These are phyloP conservation scores for Candida anutae DNA, from an alignment of 1,139 yeast species.

Conservation along the genomic window DNA sequence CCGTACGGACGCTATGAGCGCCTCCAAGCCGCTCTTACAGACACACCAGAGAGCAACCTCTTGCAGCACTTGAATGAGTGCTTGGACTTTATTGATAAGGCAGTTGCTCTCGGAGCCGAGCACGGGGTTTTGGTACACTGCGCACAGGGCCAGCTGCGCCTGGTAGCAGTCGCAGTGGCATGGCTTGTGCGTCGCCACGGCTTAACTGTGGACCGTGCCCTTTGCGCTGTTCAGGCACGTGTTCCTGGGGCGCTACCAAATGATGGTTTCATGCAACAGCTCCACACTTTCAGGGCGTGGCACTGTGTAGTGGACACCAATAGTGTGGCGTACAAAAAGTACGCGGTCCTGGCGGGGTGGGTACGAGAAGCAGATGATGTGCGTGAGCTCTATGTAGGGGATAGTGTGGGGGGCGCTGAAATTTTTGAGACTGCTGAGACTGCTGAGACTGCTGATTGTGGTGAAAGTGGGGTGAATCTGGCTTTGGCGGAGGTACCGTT, in stretches of 20 bases:
- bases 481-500: too few relatives aligned
- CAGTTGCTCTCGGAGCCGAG: conserved; percentile 30
- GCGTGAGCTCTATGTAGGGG: conserved; percentile 15
- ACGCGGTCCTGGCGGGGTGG: too few relatives aligned
- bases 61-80: conserved; percentile 52
- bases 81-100: conserved; percentile 59
- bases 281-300: conserved; percentile 46
- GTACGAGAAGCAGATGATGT: too few relatives aligned
- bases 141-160: conserved; percentile 84
- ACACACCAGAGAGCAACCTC: conserved; percentile 54
- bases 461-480: background rate
- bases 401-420: conserved; percentile 22
- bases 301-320: conserved; percentile 17
- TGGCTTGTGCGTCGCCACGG: conserved; percentile 72
- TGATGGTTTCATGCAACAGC: conserved; percentile 65
- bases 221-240: conserved; percentile 63
- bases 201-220: conserved; percentile 50
- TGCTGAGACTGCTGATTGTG: background rate
- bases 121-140: conserved; percentile 59
- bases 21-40: conserved; percentile 64
- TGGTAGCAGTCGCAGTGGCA: conserved; percentile 65
- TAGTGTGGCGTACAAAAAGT: conserved; percentile 19
- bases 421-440: conserved; percentile 3
- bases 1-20: conserved; percentile 44
- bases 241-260: conserved; percentile 64